These are phyloP conservation scores for Botrytis byssoidea DNA, from an alignment of 2,329 filamentous ascomycete species.

Conservation along the genomic window DNA sequence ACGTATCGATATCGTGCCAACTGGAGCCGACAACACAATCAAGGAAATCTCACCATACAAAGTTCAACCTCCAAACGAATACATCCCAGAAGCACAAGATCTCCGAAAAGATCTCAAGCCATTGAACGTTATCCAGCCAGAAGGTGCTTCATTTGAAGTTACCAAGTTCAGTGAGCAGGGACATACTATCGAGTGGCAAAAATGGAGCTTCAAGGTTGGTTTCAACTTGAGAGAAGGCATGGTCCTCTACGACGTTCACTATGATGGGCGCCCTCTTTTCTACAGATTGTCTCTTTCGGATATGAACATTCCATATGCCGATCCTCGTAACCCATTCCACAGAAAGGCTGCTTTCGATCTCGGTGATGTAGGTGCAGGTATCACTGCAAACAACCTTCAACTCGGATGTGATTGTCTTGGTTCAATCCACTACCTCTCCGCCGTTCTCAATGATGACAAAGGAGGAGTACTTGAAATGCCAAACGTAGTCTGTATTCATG, in stretches of 20 bases:
- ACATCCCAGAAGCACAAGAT: slow-evolving; percentile 60
- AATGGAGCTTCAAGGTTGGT: slow-evolving; percentile 60
- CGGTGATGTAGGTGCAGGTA: slow-evolving; percentile 63
- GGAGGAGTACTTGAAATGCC: slow-evolving; percentile 58
- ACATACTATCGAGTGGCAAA: slow-evolving; percentile 62
- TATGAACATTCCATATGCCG: slow-evolving; percentile 59
- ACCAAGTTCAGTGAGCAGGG: slow-evolving; percentile 51
- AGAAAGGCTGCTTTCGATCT: slow-evolving; percentile 70
- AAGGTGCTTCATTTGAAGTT: slow-evolving; percentile 61
- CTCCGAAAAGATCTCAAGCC: slow-evolving; percentile 63
- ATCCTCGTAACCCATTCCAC: slow-evolving; percentile 66
- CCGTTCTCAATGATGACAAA: slow-evolving; percentile 57
- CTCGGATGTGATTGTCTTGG: slow-evolving; percentile 70
- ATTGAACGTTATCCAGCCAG: slow-evolving; percentile 61
- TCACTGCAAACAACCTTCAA: slow-evolving; percentile 67
- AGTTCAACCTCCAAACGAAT: slow-evolving; percentile 58
- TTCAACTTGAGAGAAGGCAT: slow-evolving; percentile 65
- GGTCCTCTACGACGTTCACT: slow-evolving; percentile 65
- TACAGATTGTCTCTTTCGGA: slow-evolving; percentile 66
- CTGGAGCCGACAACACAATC: slow-evolving; percentile 59
- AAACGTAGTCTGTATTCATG: slow-evolving; percentile 69
- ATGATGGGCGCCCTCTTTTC: slow-evolving; percentile 63
- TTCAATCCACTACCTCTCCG: slow-evolving; percentile 65
- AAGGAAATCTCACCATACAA: slow-evolving; percentile 57
- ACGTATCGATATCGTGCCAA: slow-evolving; percentile 68